Evolutionary conservation across 768 basidiomycete species (phyloP).

Genomic region (Termitomyces sp.): DNA sequence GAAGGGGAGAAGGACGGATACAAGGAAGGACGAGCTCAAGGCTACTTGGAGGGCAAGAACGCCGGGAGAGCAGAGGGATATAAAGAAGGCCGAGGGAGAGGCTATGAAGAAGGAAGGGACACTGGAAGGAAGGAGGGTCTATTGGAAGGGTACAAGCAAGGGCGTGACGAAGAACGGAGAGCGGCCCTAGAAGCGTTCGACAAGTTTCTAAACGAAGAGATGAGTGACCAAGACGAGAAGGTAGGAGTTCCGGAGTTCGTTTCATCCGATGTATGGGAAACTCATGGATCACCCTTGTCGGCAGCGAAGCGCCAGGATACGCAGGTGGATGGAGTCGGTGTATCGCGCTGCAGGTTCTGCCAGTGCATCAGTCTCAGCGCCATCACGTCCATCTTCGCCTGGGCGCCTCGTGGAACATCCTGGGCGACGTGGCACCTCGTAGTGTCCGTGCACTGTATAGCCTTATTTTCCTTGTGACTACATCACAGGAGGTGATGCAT

Average conservation of each 20-base stretch:
- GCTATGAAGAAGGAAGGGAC: slow-evolving; percentile 38
- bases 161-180: slow-evolving; percentile 46
- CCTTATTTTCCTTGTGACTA: too few relatives aligned
- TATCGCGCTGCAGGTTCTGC: slow-evolving; percentile 18
- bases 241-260: slow-evolving; percentile 10
- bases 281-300: background rate
- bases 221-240: slow-evolving; percentile 22
- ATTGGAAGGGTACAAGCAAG: slow-evolving; percentile 37
- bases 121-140: slow-evolving; percentile 28
- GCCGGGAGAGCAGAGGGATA: slow-evolving; percentile 36
- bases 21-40: slow-evolving; percentile 26
- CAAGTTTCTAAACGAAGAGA: slow-evolving; percentile 46
- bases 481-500: too few relatives aligned
- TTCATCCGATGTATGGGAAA: background rate
- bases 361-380: background rate
- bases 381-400: slow-evolving; percentile 2
- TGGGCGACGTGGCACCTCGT: background rate
- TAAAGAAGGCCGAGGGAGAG: slow-evolving; percentile 29
- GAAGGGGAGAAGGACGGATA: slow-evolving; percentile 41
- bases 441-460: too few relatives aligned
- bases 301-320: slow-evolving; percentile 24
- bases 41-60: slow-evolving; percentile 38
- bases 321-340: slow-evolving; percentile 33
- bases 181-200: slow-evolving; percentile 59
- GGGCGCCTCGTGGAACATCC: background rate